A percentile compares a stretch with the other conserved stretches of the same genome.
Conservation (phyloP, 2,329 filamentous ascomycete genomes). For the Stromatinia cepivora region DNA sequence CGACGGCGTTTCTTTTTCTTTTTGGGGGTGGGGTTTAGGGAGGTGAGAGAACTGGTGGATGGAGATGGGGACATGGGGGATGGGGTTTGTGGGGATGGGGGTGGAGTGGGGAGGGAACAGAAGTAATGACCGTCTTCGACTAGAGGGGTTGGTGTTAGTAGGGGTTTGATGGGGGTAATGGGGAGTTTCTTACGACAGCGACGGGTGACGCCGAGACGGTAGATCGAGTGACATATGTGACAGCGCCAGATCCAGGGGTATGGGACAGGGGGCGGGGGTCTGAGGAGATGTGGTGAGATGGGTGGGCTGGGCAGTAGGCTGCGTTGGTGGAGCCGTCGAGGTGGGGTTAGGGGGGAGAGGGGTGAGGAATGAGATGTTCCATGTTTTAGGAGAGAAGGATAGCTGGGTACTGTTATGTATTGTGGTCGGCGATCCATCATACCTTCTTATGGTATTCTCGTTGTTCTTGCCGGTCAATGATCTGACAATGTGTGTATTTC, state of each 20-base stretch:
- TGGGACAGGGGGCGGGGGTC: conserved; percentile 35
- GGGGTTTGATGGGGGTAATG: background rate
- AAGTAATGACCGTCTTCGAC: conserved; percentile 35
- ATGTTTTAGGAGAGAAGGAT: conserved; percentile 7
- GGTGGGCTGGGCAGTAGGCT: conserved; percentile 20
- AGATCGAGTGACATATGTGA: conserved; percentile 39
- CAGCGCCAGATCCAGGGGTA: conserved; percentile 44
- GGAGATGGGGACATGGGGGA: background rate
- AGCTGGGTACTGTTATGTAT: conserved; percentile 11
- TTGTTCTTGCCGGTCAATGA: background rate
- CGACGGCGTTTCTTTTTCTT: conserved; percentile 21
- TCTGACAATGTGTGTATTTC: background rate
- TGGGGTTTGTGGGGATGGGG: conserved; percentile 3
- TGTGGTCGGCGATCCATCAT: conserved; percentile 19
- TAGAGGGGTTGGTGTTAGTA: background rate
- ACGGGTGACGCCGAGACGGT: conserved; percentile 41
- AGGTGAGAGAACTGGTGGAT: background rate
- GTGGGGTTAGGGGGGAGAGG: conserved; percentile 19
- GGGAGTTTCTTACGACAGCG: conserved; percentile 35
- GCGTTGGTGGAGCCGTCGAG: conserved; percentile 19
- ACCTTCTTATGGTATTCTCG: background rate
- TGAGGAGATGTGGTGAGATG: conserved; percentile 7
- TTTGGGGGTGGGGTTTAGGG: background rate
- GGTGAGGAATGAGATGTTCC: conserved; percentile 15
- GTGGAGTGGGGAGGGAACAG: conserved; percentile 25